Conservation (phyloP, 306 rosid genomes). For the Betula pendula region DNA sequence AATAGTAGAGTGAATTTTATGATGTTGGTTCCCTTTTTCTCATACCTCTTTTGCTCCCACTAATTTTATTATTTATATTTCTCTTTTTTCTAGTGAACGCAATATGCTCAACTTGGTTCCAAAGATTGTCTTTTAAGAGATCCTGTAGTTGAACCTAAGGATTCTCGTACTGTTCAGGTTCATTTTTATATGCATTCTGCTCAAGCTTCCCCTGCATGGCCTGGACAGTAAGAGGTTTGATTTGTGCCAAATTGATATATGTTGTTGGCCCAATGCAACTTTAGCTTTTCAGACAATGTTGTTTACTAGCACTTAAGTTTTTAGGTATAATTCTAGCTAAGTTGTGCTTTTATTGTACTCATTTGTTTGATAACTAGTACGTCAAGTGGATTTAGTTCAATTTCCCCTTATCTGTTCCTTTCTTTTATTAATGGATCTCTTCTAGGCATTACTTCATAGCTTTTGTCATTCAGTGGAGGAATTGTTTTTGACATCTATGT, state of each 20-base stretch:
- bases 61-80: neutral
- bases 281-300: neutral
- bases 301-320: neutral
- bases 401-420: neutral
- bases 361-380: neutral
- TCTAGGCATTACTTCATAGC: neutral
- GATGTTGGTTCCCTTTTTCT: neutral
- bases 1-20: too few relatives aligned
- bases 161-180: constrained; percentile 10
- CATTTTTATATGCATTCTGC: constrained; percentile 3
- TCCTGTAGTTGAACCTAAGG: constrained; percentile 10
- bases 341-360: constrained; percentile 17
- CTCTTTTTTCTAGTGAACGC: neutral
- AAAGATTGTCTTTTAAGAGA: constrained; percentile 15
- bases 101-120: neutral
- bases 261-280: neutral
- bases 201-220: constrained; percentile 13
- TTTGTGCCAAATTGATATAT: neutral
- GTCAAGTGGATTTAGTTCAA: constrained; percentile 11
- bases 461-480: neutral
- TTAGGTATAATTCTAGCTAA: neutral
- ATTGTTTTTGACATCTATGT: constrained; percentile 17
- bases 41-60: neutral
- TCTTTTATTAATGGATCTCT: constrained; percentile 1
- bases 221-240: constrained; percentile 13